Conservation (phyloP, 2,329 filamentous ascomycete genomes). For the Alternaria viburni region DNA sequence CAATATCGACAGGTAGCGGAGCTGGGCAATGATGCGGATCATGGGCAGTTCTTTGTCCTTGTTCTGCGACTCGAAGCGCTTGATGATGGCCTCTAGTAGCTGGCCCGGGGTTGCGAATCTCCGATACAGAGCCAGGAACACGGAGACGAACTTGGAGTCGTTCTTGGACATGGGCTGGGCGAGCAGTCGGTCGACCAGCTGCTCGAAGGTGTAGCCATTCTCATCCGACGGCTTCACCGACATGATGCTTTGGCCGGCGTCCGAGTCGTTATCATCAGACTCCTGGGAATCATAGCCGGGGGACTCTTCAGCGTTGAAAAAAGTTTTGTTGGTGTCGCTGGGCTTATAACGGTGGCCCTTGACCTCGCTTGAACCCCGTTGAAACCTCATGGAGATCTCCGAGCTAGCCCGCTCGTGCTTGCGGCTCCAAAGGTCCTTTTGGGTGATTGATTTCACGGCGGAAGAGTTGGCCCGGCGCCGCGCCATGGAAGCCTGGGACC, state of each 20-base stretch:
- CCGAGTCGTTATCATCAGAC: slow-evolving; percentile 71
- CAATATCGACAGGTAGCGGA: slow-evolving; percentile 82
- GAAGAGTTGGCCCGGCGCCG: slow-evolving; percentile 55
- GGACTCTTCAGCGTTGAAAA: slow-evolving; percentile 73
- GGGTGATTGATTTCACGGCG: slow-evolving; percentile 50
- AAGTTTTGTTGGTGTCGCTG: slow-evolving; percentile 59
- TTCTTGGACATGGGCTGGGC: slow-evolving; percentile 80
- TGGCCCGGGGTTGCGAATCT: slow-evolving; percentile 86
- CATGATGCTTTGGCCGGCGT: slow-evolving; percentile 57
- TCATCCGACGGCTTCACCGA: slow-evolving; percentile 61
- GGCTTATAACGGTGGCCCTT: slow-evolving; percentile 46
- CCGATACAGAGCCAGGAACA: slow-evolving; percentile 91
- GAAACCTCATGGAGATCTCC: slow-evolving; percentile 50
- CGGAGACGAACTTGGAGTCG: slow-evolving; percentile 86
- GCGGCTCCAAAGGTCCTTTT: slow-evolving; percentile 45
- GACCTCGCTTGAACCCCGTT: slow-evolving; percentile 35
- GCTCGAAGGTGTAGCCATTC: slow-evolving; percentile 60
- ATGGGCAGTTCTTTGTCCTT: slow-evolving; percentile 73
- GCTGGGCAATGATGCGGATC: slow-evolving; percentile 78
- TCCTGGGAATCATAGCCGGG: slow-evolving; percentile 70
- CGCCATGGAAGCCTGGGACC: slow-evolving; percentile 44
- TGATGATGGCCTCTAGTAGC: slow-evolving; percentile 78
- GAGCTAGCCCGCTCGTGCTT: slow-evolving; percentile 57
- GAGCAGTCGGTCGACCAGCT: slow-evolving; percentile 81
- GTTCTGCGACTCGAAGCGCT: slow-evolving; percentile 74